A percentile compares a stretch with the other conserved stretches of the same genome.
These are phyloP conservation scores for Penicillium freii DNA, from an alignment of 2,329 filamentous ascomycete genomes.

Conservation along the genomic window DNA sequence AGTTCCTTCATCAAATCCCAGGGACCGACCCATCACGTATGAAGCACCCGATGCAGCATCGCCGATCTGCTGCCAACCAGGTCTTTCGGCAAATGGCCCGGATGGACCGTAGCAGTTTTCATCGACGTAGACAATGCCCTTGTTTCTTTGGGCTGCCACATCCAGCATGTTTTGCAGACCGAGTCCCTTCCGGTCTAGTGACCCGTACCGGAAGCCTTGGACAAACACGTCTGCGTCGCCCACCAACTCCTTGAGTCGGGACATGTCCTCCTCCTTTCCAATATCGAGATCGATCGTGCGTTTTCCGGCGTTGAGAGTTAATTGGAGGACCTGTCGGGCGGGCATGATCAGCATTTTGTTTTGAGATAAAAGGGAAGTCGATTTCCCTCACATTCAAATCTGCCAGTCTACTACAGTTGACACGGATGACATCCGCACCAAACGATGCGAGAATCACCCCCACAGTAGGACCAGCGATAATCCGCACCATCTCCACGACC, in stretches of 20 bases:
- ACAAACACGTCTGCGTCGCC: slow-evolving; percentile 52
- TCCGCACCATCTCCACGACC: slow-evolving; percentile 47
- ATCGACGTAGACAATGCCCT: slow-evolving; percentile 49
- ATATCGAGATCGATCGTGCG: slow-evolving; percentile 46
- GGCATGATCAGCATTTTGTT: background rate
- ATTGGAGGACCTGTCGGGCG: slow-evolving; percentile 19
- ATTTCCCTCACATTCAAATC: slow-evolving; percentile 31
- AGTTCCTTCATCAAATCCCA: slow-evolving; percentile 22
- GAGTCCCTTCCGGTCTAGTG: slow-evolving; percentile 34
- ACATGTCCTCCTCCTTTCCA: slow-evolving; percentile 41
- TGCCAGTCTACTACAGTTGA: slow-evolving; percentile 44
- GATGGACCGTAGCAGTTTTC: slow-evolving; percentile 55
- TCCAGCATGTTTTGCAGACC: slow-evolving; percentile 42
- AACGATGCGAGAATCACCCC: slow-evolving; percentile 45
- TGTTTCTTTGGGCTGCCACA: slow-evolving; percentile 41
- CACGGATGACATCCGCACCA: slow-evolving; percentile 49
- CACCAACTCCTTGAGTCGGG: slow-evolving; percentile 45
- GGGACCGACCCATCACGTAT: slow-evolving; percentile 36
- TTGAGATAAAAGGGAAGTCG: background rate
- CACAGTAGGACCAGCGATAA: slow-evolving; percentile 44
- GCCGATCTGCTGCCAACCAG: slow-evolving; percentile 55
- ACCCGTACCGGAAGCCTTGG: slow-evolving; percentile 52
- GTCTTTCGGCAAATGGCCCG: slow-evolving; percentile 46
- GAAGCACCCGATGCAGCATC: slow-evolving; percentile 45
- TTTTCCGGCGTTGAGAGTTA: slow-evolving; percentile 25